Percentiles rank a stretch among this genome's conserved stretches.
These are phyloP conservation scores for Monosporozyma siamensis DNA, from an alignment of 805 yeast species.

Conservation along the genomic window DNA sequence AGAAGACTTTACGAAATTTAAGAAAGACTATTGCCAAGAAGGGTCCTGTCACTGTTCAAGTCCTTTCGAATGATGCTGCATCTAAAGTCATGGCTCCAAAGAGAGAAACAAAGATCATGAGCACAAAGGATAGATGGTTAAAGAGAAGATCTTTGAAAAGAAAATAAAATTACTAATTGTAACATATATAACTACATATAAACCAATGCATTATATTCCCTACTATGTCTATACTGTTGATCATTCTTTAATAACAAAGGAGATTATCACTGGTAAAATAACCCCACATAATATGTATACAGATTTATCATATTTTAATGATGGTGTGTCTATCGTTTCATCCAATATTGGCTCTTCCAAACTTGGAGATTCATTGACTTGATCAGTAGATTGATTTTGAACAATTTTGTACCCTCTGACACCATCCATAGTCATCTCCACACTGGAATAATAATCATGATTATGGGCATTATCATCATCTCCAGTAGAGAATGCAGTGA, in stretches of 20 bases:
- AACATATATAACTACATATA: background rate
- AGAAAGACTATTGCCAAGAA: slow-evolving; percentile 26
- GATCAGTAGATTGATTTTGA: slow-evolving; percentile 1
- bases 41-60: slow-evolving; percentile 37
- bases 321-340: background rate
- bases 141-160: slow-evolving; percentile 26
- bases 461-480: slow-evolving; percentile 10
- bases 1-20: slow-evolving; percentile 28
- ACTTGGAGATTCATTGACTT: background rate
- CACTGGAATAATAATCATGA: background rate
- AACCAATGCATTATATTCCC: background rate
- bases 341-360: background rate
- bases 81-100: slow-evolving; percentile 24
- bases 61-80: slow-evolving; percentile 17
- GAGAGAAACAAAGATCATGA: slow-evolving; percentile 18
- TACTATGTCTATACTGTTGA: background rate
- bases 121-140: slow-evolving; percentile 28
- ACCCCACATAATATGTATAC: slow-evolving; percentile 22
- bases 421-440: background rate
- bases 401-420: slow-evolving; percentile 4
- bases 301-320: slow-evolving; percentile 12
- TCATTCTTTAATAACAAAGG: slow-evolving; percentile 17
- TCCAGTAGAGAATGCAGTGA: slow-evolving; percentile 21
- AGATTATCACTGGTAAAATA: slow-evolving; percentile 21
- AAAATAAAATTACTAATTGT: slow-evolving; percentile 9